phyloP scores from a whole-genome alignment of 2,329 filamentous ascomycete species.

The Arachnomyces sp. region DNA sequence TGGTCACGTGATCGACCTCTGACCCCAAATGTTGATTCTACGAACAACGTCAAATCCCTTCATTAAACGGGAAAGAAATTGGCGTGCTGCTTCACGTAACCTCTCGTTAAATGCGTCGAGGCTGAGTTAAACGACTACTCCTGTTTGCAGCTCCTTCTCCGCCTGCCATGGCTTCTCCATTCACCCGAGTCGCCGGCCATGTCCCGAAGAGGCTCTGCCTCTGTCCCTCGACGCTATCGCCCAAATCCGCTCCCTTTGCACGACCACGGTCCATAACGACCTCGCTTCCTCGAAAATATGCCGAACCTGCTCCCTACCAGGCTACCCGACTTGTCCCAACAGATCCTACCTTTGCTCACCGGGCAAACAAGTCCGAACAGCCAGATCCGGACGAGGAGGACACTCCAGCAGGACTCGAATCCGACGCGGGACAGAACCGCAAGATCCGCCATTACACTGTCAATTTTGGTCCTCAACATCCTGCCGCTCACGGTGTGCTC shows the following conservation, averaged over 20 bases:
- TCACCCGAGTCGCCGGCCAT: constrained; percentile 54
- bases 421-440: constrained; percentile 46
- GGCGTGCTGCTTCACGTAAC: constrained; percentile 2
- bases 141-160: constrained; percentile 15
- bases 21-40: not conserved
- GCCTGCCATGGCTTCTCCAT: constrained; percentile 50
- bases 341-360: constrained; percentile 47
- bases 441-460: constrained; percentile 99
- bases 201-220: constrained; percentile 53
- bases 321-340: constrained; percentile 51
- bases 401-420: constrained; percentile 36
- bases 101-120: constrained; percentile 26
- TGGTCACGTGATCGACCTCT: not conserved
- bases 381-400: constrained; percentile 33
- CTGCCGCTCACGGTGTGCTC: constrained; percentile 94
- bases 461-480: constrained; percentile 98
- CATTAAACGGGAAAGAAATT: too few species aligned
- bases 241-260: constrained; percentile 27
- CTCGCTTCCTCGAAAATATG: constrained; percentile 47
- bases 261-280: constrained; percentile 50
- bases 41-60: not conserved
- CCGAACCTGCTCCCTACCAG: constrained; percentile 41
- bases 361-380: constrained; percentile 35
- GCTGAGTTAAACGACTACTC: constrained; percentile 25
- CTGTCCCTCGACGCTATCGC: constrained; percentile 41